Evolutionary conservation across 2,329 filamentous ascomycete genomes (phyloP), one percentile per base, ranked within the genome.

Genomic region (Ceratocystis alfenasii): DNA sequence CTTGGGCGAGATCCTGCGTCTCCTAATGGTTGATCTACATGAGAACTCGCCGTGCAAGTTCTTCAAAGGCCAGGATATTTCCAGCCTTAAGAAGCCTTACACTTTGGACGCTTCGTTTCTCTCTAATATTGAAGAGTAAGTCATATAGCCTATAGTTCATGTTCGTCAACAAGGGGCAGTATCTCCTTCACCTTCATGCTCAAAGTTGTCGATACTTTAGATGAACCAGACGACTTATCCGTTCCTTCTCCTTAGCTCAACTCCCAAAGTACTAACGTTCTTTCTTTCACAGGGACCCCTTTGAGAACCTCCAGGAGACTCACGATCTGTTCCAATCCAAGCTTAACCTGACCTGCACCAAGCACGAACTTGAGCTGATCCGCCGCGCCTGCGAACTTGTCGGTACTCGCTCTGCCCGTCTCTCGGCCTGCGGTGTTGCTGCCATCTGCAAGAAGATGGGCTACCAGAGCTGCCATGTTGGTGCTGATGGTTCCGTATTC

Each of bases 361-460:
- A 83, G 69, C 82, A 89, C 12, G 94, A 99, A 78, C 85, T 96
- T 62, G 91, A 96, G 76, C 84, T 99, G 68, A 85, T 91, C 75
- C 89, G 93, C 70, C 88, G 90, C 68, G 84, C 95, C 33, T 88
- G 94, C 17, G 93, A 97, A 78, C 81, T 99, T 64, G 96, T 99
- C 70, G 94, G 94, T 64, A 96, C 92, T 30, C 90, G 94, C 69
- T 90, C 92, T 36, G 94, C 94, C 60, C 90, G 94, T 69, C 84
- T 99, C 64, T 96, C 92, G 17, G 87, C 93, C 30, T 97, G 94
- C 73, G 94, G 94, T 77, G 90, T 99, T 65, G 91, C 93, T 12
- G 94, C 93, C 67, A 96, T 99, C 73, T 91, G 89, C 83, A 95
- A 87, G 79, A 97, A 97, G 86, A 97, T 96, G 83, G 83, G 84